Conservation (phyloP, 1,139 yeast species). For the Suhomyces kunorum region DNA sequence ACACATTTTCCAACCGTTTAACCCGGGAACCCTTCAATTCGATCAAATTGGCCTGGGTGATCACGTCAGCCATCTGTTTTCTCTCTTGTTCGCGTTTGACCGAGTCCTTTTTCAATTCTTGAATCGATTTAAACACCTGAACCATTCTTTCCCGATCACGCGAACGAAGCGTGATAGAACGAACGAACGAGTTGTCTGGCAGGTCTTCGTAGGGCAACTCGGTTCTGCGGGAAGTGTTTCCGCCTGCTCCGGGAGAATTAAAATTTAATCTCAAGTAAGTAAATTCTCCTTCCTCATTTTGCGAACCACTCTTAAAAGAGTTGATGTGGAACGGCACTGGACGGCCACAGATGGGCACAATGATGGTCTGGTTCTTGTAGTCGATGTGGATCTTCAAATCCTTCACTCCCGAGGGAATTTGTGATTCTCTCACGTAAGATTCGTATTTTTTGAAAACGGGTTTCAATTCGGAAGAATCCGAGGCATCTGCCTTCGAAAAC, state of each 20-base stretch:
- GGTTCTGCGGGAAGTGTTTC: slow-evolving; percentile 63
- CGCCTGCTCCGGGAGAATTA: slow-evolving; percentile 89
- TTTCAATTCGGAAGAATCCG: slow-evolving; percentile 62
- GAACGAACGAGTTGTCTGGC: slow-evolving; percentile 80
- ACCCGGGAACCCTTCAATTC: slow-evolving; percentile 81
- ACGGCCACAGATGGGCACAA: slow-evolving; percentile 90
- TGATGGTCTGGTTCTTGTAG: slow-evolving; percentile 81
- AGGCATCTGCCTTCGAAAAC: slow-evolving; percentile 74
- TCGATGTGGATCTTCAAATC: slow-evolving; percentile 89
- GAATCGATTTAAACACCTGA: slow-evolving; percentile 86
- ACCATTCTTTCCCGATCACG: slow-evolving; percentile 90
- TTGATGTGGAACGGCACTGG: slow-evolving; percentile 98
- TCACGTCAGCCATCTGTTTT: slow-evolving; percentile 92
- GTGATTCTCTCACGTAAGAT: slow-evolving; percentile 90
- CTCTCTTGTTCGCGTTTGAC: slow-evolving; percentile 88
- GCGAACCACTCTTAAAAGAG: slow-evolving; percentile 90
- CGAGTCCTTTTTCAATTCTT: slow-evolving; percentile 89
- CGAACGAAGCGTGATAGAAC: slow-evolving; percentile 86
- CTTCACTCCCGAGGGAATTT: slow-evolving; percentile 78
- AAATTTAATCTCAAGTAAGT: slow-evolving; percentile 89
- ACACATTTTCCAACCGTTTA: slow-evolving; percentile 82
- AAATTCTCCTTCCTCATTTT: slow-evolving; percentile 94
- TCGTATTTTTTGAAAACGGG: slow-evolving; percentile 89
- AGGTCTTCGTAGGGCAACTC: slow-evolving; percentile 91
- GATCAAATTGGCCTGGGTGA: slow-evolving; percentile 83